Base-by-base conservation (phyloP, 2,329 filamentous ascomycete species). In the Talaromyces sp. region DNA sequence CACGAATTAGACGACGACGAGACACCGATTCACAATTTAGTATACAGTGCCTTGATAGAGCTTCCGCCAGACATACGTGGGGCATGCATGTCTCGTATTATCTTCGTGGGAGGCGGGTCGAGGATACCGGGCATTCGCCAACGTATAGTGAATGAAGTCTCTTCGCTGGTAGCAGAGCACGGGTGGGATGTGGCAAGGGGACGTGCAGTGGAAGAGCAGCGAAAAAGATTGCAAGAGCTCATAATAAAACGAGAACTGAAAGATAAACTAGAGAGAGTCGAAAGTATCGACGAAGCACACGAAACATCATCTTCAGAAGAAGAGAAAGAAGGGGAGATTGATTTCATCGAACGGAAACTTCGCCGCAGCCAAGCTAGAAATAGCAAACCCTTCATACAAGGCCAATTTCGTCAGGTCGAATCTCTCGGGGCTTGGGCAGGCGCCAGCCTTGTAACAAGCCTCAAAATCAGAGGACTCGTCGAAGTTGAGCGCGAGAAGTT, bases 1-100 rank as follows among this genome's bases (percentile, higher is more conserved):
- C 79, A 70, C 73, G 86, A 87, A 42, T 87, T 92, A 65, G 95
- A 99, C 71, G 93, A 98, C 69, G 83, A 99, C 68, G 93, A 98
- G 67, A 83, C 90, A 18, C 88, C 93, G 0, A 71, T 98, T 1
- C 91, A 90, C 58, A 73, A 87, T 12, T 82, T 98, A 8, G 81
- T 96, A 2, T 96, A 96, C 76, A 84, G 85, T 60, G 84, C 87
- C 40, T 83, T 99, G 1, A 81, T 96, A 1, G 82, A 86, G 7
- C 81, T 97, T 1, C 90, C 92, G 0, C 79, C 93, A 3, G 95
- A 99, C 74, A 87, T 93, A 3, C 87, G 95, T 25, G 88, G 90
- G 0, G 78, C 88, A 4, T 97, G 93, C 75, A 95, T 97, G 87
- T 88, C 92, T 1, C 89, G 93, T 42, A 90, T 98, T 52, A 81